These are phyloP conservation scores for Moesziomyces antarcticus DNA, from an alignment of 1,284 basidiomycete species.

Conservation along the genomic window DNA sequence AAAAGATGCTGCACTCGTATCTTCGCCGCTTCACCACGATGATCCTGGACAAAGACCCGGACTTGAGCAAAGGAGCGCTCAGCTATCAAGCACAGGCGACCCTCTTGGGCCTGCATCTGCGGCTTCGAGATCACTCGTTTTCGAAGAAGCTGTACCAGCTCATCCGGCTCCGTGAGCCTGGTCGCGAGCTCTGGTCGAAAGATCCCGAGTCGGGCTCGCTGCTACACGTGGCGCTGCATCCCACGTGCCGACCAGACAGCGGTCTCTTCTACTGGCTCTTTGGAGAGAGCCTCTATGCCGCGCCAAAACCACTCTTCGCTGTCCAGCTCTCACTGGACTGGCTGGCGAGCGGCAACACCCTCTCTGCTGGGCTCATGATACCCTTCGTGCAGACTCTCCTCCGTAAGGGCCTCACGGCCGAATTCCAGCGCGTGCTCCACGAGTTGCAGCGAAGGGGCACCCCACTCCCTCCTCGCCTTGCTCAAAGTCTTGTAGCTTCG, in stretches of 20 bases:
- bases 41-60: slow-evolving; percentile 28
- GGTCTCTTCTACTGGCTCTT: slow-evolving; percentile 41
- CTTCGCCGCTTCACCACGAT: slow-evolving; percentile 32
- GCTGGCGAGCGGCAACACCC: slow-evolving; percentile 35
- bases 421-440: slow-evolving; percentile 24
- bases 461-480: slow-evolving; percentile 20
- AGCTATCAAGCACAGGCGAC: slow-evolving; percentile 27
- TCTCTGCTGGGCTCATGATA: slow-evolving; percentile 17
- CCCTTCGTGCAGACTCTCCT: slow-evolving; percentile 26
- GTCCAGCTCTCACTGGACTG: slow-evolving; percentile 47
- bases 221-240: slow-evolving; percentile 9
- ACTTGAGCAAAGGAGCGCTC: slow-evolving; percentile 24
- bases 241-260: slow-evolving; percentile 24
- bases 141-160: slow-evolving; percentile 43
- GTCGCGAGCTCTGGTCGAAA: slow-evolving; percentile 25
- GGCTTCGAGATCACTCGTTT: slow-evolving; percentile 28
- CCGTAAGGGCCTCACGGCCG: slow-evolving; percentile 14
- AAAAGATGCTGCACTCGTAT: slow-evolving; percentile 16
- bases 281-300: slow-evolving; percentile 13
- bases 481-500: slow-evolving; percentile 28
- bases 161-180: slow-evolving; percentile 21
- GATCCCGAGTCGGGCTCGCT: slow-evolving; percentile 10
- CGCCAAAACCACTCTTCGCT: slow-evolving; percentile 15
- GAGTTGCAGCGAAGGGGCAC: slow-evolving; percentile 25
- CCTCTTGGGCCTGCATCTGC: slow-evolving; percentile 40